Evolutionary conservation across 176 grass and related monocot species (phyloP).

Genomic region (Aegilops sharonensis): DNA sequence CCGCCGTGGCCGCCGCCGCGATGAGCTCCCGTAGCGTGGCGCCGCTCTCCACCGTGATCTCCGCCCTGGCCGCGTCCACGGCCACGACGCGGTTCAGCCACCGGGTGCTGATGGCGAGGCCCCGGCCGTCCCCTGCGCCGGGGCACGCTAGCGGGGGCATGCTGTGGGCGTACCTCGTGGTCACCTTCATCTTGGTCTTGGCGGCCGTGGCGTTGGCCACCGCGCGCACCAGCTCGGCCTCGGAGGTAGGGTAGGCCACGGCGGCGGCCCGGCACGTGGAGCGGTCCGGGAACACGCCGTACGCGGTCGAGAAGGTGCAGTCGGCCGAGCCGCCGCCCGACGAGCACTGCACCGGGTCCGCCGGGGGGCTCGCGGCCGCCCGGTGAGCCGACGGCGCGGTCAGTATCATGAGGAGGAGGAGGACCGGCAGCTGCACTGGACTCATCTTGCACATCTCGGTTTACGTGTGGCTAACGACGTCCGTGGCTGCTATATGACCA

Average conservation of each 20-base stretch:
- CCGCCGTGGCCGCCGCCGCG: conserved; percentile 17
- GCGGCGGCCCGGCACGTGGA: conserved; percentile 47
- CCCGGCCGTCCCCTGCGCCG: conserved; percentile 26
- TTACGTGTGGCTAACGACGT: neutral
- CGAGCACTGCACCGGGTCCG: conserved; percentile 55
- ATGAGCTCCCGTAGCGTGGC: neutral
- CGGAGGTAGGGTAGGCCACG: conserved; percentile 44
- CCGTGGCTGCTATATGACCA: neutral
- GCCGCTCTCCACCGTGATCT: conserved; percentile 53
- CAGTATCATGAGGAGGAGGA: neutral
- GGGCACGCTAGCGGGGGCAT: conserved; percentile 66
- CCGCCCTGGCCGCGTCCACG: neutral
- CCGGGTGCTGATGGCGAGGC: conserved; percentile 53
- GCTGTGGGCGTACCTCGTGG: conserved; percentile 61
- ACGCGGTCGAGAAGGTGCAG: conserved; percentile 62
- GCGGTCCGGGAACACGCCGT: conserved; percentile 64
- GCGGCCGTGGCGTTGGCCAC: conserved; percentile 36
- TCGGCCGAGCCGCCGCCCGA: conserved; percentile 3
- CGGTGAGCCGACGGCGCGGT: neutral
- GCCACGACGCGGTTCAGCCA: conserved; percentile 38
- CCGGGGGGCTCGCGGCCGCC: conserved; percentile 40
- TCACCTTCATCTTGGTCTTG: conserved; percentile 58
- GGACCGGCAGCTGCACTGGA: neutral
- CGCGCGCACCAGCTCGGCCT: conserved; percentile 51
- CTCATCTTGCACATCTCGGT: neutral